These are phyloP conservation scores for Corylus avellana DNA, from an alignment of 306 rosid species.

Conservation along the genomic window DNA sequence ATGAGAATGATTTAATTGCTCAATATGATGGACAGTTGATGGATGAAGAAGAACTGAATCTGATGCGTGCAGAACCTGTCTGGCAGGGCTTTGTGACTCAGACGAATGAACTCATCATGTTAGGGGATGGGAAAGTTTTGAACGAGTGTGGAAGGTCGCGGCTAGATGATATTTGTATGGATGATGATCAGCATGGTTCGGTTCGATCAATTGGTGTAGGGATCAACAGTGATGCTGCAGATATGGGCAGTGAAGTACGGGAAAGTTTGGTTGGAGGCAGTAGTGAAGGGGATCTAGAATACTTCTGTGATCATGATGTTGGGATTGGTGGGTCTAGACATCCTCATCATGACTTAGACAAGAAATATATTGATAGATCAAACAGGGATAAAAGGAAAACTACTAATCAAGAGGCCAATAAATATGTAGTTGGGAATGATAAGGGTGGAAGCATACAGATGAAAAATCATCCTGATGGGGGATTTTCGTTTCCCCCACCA, in stretches of 20 bases:
- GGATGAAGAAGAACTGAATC: slow-evolving; percentile 81
- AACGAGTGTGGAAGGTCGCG: slow-evolving; percentile 62
- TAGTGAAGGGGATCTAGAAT: slow-evolving; percentile 82
- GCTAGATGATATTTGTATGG: slow-evolving; percentile 65
- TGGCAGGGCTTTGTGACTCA: slow-evolving; percentile 97
- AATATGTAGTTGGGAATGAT: slow-evolving; percentile 62
- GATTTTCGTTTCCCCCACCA: slow-evolving; percentile 84
- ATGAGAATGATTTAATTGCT: slow-evolving; percentile 68
- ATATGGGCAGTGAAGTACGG: slow-evolving; percentile 83
- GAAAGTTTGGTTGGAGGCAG: slow-evolving; percentile 89
- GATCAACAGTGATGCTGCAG: slow-evolving; percentile 86
- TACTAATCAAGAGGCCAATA: slow-evolving; percentile 57
- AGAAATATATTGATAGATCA: slow-evolving; percentile 46
- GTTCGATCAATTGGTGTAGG: slow-evolving; percentile 99
- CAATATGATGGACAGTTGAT: slow-evolving; percentile 90
- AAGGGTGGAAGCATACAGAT: slow-evolving; percentile 41
- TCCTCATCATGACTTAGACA: slow-evolving; percentile 51
- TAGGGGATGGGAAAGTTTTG: slow-evolving; percentile 66
- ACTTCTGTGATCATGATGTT: slow-evolving; percentile 63
- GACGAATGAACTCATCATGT: slow-evolving; percentile 70
- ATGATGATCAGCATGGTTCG: slow-evolving; percentile 86
- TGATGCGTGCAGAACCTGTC: slow-evolving; percentile 88
- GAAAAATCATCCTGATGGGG: slow-evolving; percentile 55
- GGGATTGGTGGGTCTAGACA: slow-evolving; percentile 53
- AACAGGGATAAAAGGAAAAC: slow-evolving; percentile 53